phyloP scores from a whole-genome alignment of 225 moss, liverwort and hornwort species.

The Ulota crispa region DNA sequence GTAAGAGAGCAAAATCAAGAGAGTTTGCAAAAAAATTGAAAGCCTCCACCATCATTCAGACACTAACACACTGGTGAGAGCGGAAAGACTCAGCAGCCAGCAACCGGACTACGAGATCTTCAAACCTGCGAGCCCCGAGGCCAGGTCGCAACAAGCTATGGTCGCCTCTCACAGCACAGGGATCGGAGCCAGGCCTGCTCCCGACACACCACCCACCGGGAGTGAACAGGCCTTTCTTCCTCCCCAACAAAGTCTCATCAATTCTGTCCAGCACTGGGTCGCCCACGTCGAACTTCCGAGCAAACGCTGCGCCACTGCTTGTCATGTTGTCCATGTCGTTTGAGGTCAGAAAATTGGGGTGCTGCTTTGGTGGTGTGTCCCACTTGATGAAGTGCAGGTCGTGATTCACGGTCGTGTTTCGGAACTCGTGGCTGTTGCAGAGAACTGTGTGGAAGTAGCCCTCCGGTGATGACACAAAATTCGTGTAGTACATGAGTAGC shows the following conservation, averaged over 20 bases:
- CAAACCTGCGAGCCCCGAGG: slow-evolving; percentile 69
- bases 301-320: slow-evolving; percentile 76
- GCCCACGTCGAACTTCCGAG: slow-evolving; percentile 66
- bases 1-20: background rate
- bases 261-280: slow-evolving; percentile 69
- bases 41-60: slow-evolving; percentile 18
- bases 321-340: slow-evolving; percentile 68
- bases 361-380: slow-evolving; percentile 90
- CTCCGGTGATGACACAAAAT: slow-evolving; percentile 89
- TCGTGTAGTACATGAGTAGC: slow-evolving; percentile 90
- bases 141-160: slow-evolving; percentile 60
- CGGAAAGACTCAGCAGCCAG: slow-evolving; percentile 65
- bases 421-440: slow-evolving; percentile 84
- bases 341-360: slow-evolving; percentile 65
- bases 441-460: slow-evolving; percentile 95
- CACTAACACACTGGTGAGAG: slow-evolving; percentile 60
- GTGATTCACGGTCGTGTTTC: slow-evolving; percentile 89
- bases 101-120: slow-evolving; percentile 61
- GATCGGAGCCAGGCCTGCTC: slow-evolving; percentile 45
- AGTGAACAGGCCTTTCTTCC: slow-evolving; percentile 47
- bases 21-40: background rate
- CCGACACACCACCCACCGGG: slow-evolving; percentile 86
- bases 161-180: slow-evolving; percentile 62
- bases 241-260: slow-evolving; percentile 62
- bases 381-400: slow-evolving; percentile 93